phyloP scores from a whole-genome alignment of 2,329 filamentous ascomycete genomes.

The Alternaria tenuissima region DNA sequence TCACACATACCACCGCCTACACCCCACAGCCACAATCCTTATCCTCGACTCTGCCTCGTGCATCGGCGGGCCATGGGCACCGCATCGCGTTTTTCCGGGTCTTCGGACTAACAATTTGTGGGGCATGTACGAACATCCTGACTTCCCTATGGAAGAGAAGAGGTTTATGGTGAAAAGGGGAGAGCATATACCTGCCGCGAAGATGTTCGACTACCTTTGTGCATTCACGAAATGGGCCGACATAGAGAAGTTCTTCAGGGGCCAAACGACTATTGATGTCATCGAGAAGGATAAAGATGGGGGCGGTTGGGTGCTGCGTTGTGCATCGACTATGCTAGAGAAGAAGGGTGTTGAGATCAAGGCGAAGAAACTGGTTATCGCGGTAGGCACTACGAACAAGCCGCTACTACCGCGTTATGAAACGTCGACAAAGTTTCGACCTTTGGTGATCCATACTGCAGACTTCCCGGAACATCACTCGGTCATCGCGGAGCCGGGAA shows the following conservation, averaged over 20 bases:
- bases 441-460: constrained; percentile 66
- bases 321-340: constrained; percentile 2
- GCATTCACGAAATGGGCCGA: constrained; percentile 53
- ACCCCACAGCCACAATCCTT: constrained; percentile 51
- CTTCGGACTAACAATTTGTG: constrained; percentile 56
- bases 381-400: constrained; percentile 67
- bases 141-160: constrained; percentile 46
- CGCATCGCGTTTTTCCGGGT: constrained; percentile 52
- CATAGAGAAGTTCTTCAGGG: constrained; percentile 58
- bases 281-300: constrained; percentile 54
- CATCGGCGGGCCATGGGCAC: constrained; percentile 54
- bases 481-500: constrained; percentile 49
- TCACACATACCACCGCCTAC: constrained; percentile 56
- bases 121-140: constrained; percentile 52
- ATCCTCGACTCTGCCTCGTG: constrained; percentile 53
- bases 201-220: constrained; percentile 64
- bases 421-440: constrained; percentile 60
- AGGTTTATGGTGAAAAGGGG: constrained; percentile 55
- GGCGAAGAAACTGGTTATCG: constrained; percentile 64
- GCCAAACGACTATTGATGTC: constrained; percentile 61
- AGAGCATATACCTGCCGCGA: constrained; percentile 66
- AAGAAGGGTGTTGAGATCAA: constrained; percentile 42
- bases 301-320: constrained; percentile 32
- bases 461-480: constrained; percentile 57
- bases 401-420: constrained; percentile 63